Evolutionary conservation across 2,329 filamentous ascomycete species (phyloP).

Genomic region (Didymella lethalis): DNA sequence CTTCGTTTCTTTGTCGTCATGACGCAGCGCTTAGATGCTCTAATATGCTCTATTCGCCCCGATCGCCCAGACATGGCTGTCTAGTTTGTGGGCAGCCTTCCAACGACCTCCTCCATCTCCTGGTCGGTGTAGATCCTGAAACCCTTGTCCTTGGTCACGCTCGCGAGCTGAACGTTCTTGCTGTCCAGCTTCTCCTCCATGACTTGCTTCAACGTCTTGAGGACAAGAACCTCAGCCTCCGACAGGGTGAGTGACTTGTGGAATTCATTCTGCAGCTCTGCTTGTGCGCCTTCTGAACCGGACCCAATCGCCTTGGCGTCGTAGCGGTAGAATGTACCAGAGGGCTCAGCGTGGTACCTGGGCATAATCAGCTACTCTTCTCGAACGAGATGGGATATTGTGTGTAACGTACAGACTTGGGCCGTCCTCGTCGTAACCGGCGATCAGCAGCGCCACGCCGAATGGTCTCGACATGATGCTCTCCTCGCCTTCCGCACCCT

Average conservation of each 20-base stretch:
- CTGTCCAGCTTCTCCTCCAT: conserved; percentile 99
- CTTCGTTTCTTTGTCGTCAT: conserved; percentile 36
- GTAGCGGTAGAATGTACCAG: conserved; percentile 98
- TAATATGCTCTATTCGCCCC: conserved; percentile 17
- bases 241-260: conserved; percentile 94
- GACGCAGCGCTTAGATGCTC: conserved; percentile 26
- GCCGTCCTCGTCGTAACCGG: conserved; percentile 95
- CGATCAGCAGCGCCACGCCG: conserved; percentile 94
- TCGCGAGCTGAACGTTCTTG: conserved; percentile 98
- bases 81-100: conserved; percentile 69
- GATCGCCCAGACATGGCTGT: not conserved
- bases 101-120: conserved; percentile 94
- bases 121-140: conserved; percentile 99
- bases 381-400: not conserved
- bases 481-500: conserved; percentile 96
- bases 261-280: conserved; percentile 97
- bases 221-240: conserved; percentile 91
- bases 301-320: conserved; percentile 99
- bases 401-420: conserved; percentile 74
- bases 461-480: conserved; percentile 98
- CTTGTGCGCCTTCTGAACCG: conserved; percentile 95
- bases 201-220: conserved; percentile 99
- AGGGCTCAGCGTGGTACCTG: conserved; percentile 95
- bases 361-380: conserved; percentile 8
- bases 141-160: conserved; percentile 95